phyloP scores from a whole-genome alignment of 495 filamentous ascomycete species.

The Extremus antarcticus region DNA sequence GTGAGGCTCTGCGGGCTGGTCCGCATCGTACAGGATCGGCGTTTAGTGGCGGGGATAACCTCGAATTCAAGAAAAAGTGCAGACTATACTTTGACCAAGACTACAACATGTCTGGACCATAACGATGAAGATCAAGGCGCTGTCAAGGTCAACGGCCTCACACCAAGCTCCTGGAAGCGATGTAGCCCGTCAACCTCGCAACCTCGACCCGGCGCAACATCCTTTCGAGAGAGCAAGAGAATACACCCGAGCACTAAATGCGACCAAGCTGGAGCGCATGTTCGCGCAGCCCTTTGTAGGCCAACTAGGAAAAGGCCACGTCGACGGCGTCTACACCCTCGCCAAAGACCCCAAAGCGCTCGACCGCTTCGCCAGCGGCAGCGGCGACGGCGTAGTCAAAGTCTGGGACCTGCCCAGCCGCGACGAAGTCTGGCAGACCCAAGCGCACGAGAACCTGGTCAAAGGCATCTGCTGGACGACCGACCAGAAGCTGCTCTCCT shows the following conservation, averaged over 20 bases:
- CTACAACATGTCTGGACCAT: conserved; percentile 18
- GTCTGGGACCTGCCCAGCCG: conserved; percentile 79
- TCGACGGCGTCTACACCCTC: conserved; percentile 65
- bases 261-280: conserved; percentile 88
- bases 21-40: neutral
- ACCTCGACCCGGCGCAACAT: conserved; percentile 85
- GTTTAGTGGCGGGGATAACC: neutral
- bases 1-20: conserved; percentile 2
- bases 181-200: conserved; percentile 63
- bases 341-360: conserved; percentile 34
- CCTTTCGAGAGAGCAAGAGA: conserved; percentile 92
- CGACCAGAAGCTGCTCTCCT: conserved; percentile 77
- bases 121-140: conserved; percentile 78
- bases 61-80: neutral
- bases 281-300: conserved; percentile 88
- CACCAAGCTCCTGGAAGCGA: conserved; percentile 70
- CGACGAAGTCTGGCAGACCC: conserved; percentile 68
- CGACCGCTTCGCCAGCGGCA: conserved; percentile 31
- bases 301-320: conserved; percentile 80
- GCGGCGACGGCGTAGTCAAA: conserved; percentile 64
- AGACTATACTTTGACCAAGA: neutral
- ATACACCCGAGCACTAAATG: conserved; percentile 81
- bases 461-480: conserved; percentile 84
- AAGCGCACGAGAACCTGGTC: conserved; percentile 79
- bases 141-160: conserved; percentile 64